phyloP scores from a whole-genome alignment of 2,329 filamentous ascomycete genomes.

The Penicillium sp. region DNA sequence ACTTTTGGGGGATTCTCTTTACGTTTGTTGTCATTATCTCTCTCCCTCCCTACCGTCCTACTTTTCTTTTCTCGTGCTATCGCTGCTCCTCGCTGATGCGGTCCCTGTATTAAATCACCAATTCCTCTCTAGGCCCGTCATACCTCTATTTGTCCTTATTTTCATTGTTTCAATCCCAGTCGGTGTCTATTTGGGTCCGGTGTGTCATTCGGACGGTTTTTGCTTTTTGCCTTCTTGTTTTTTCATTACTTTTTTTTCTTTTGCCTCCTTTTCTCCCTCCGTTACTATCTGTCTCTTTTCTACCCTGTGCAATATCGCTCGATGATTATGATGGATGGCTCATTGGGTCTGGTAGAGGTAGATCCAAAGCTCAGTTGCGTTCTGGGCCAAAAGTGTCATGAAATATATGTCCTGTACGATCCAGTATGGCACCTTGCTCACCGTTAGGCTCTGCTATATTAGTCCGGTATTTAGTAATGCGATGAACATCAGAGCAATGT shows the following conservation, averaged over 20 bases:
- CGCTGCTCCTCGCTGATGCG: slow-evolving; percentile 25
- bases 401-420: slow-evolving; percentile 27
- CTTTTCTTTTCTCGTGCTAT: slow-evolving; percentile 28
- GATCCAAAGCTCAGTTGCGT: slow-evolving; percentile 20
- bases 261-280: slow-evolving; percentile 21
- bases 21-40: slow-evolving; percentile 19
- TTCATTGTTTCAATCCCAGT: slow-evolving; percentile 20
- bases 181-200: slow-evolving; percentile 25
- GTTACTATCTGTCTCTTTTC: slow-evolving; percentile 22
- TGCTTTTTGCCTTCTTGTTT: slow-evolving; percentile 20
- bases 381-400: slow-evolving; percentile 28
- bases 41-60: slow-evolving; percentile 6
- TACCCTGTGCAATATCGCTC: slow-evolving; percentile 20
- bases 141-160: slow-evolving; percentile 17
- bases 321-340: slow-evolving; percentile 20
- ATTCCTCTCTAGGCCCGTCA: slow-evolving; percentile 28
- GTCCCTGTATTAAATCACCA: slow-evolving; percentile 38
- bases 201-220: slow-evolving; percentile 24
- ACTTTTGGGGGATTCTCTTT: slow-evolving; percentile 21
- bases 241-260: slow-evolving; percentile 21
- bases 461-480: background rate
- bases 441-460: background rate
- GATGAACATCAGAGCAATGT: too few species aligned
- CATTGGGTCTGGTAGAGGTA: slow-evolving; percentile 23
- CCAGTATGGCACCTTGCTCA: slow-evolving; percentile 1